These are phyloP conservation scores for Agastache rugosa DNA, from an alignment of 257 asterid species.

Conservation along the genomic window DNA sequence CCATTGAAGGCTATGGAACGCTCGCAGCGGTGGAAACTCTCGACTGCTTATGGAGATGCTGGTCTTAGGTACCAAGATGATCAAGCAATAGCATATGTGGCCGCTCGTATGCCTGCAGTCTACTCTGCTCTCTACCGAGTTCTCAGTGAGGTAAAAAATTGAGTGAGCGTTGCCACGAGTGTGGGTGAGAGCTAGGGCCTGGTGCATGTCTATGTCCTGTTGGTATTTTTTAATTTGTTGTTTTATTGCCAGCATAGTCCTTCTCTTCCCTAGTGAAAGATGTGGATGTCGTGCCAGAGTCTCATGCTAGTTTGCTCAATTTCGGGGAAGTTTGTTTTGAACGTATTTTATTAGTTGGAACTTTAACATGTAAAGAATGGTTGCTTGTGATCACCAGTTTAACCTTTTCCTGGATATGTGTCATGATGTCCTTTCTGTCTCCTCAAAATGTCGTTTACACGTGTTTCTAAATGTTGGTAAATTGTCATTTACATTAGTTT, in stretches of 20 bases:
- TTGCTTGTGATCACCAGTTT: not conserved
- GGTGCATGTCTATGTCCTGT: constrained; percentile 21
- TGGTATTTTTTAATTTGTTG: not conserved
- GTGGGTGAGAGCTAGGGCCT: constrained; percentile 14
- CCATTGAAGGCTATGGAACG: constrained; percentile 71
- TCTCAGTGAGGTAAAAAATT: constrained; percentile 76
- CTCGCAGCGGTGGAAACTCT: constrained; percentile 85
- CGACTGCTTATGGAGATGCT: constrained; percentile 70
- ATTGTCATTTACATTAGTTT: no score
- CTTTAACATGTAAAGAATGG: not conserved
- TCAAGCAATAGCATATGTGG: constrained; percentile 86
- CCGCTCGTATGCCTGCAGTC: constrained; percentile 97
- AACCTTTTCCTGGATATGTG: constrained; percentile 2
- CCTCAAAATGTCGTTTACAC: not conserved
- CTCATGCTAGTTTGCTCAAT: constrained; percentile 29
- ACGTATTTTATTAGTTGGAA: not conserved
- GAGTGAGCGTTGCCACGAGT: not conserved
- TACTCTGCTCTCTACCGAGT: constrained; percentile 84
- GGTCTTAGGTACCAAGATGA: constrained; percentile 85
- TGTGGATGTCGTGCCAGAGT: constrained; percentile 10
- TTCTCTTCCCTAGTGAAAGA: constrained; percentile 14
- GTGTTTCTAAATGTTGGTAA: not conserved
- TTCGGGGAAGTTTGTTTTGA: not conserved
- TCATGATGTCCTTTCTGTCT: not conserved
- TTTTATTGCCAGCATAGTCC: not conserved